phyloP scores from a whole-genome alignment of 768 basidiomycete genomes.

The Trametes villosa region DNA sequence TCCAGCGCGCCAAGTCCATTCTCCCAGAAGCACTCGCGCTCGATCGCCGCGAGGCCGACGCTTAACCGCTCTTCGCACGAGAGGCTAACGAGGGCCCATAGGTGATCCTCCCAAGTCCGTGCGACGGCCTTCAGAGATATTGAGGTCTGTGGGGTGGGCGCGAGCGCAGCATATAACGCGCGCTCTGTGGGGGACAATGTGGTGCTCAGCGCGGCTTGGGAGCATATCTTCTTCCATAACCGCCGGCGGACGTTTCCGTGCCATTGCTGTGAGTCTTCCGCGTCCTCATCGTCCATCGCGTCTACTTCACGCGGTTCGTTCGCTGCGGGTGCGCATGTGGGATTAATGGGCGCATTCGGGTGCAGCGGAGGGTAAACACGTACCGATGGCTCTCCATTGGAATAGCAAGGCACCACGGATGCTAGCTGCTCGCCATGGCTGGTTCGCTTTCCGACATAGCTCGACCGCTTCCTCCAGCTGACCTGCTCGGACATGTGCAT shows the following conservation, averaged over 20 bases:
- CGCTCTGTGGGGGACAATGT: slow-evolving; percentile 73
- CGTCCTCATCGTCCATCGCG: slow-evolving; percentile 45
- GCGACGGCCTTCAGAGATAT: slow-evolving; percentile 73
- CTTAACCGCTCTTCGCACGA: slow-evolving; percentile 78
- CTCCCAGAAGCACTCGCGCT: slow-evolving; percentile 85
- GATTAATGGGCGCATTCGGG: not conserved
- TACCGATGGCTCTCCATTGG: slow-evolving; percentile 74
- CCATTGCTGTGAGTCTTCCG: slow-evolving; percentile 40
- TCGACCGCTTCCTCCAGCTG: slow-evolving; percentile 83
- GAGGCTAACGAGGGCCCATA: slow-evolving; percentile 89
- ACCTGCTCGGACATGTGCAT: slow-evolving; percentile 84
- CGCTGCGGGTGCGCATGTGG: slow-evolving; percentile 38
- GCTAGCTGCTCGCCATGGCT: slow-evolving; percentile 92
- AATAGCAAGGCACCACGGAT: slow-evolving; percentile 84
- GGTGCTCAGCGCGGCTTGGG: slow-evolving; percentile 72
- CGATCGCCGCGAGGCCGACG: slow-evolving; percentile 18
- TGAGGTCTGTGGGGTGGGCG: slow-evolving; percentile 69
- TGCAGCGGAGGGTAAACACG: slow-evolving; percentile 29
- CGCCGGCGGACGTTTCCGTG: slow-evolving; percentile 76
- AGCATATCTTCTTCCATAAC: slow-evolving; percentile 89
- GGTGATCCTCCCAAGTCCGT: slow-evolving; percentile 91
- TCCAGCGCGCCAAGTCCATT: slow-evolving; percentile 54
- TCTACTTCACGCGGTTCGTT: slow-evolving; percentile 55
- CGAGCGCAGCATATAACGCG: slow-evolving; percentile 86
- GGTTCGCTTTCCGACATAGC: slow-evolving; percentile 78